Evolutionary conservation across 768 basidiomycete species (phyloP), one percentile per base, ranked within the genome.

Genomic region (Trametes punicea): DNA sequence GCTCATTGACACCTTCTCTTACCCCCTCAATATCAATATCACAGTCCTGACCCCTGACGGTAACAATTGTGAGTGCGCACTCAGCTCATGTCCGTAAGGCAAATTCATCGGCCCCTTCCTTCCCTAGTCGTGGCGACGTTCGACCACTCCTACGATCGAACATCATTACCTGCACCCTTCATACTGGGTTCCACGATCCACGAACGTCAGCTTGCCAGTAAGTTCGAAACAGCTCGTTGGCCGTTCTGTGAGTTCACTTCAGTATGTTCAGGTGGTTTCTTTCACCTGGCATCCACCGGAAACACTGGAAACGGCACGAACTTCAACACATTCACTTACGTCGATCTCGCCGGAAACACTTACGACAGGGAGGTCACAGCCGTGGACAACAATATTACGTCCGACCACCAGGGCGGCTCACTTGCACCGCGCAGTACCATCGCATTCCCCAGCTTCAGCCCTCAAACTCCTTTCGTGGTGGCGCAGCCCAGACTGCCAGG

Each of bases 91-190:
- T n/a, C n/a, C n/a, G n/a, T n/a, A n/a, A n/a, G n/a, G n/a, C n/a
- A n/a, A n/a, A n/a, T n/a, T n/a, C n/a, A n/a, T n/a, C n/a, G n/a
- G n/a, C n/a, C n/a, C n/a, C n/a, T n/a, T n/a, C n/a, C n/a, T n/a
- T 23, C 18, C 11, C 20, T 36, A 88, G 85, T 80, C 64, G 73
- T 74, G 46, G 70, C 77, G 9, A 62, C 65, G 2, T 77, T 91
- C 55, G 85, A 90, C 62, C 88, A 89, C 63, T 84, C 83, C 0
- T 91, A 88, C 64, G 69, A 81, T 46, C 81, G 88, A 21, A 71
- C 73, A 21, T 68, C 84, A 34, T 64, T 78, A 13, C 87, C 87
- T 1, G 74, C 76, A 36, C 83, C 87, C 2, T 80, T 85, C 58
- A 76, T 82, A 49, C 64, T 81, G 5, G 77, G 77, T 9, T 85